Percentiles rank a stretch among this genome's conserved stretches.
Evolutionary conservation across 106 monocot species (phyloP).

Genomic region (Agapanthus africanus): DNA sequence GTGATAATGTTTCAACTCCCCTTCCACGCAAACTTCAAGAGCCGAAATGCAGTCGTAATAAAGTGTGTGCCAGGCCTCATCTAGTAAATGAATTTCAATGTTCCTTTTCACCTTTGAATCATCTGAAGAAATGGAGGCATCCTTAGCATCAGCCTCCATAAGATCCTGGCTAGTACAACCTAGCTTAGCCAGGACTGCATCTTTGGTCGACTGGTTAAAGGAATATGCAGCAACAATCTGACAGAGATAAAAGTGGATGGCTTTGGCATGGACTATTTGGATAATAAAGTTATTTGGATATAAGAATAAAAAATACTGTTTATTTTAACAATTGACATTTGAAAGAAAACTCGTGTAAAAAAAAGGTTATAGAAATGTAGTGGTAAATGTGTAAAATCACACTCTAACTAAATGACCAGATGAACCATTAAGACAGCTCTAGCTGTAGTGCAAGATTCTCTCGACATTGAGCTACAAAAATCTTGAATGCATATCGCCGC

Average conservation of each 20-base stretch:
- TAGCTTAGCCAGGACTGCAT: conserved; percentile 40
- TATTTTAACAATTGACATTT: neutral
- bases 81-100: conserved; percentile 39
- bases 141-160: conserved; percentile 19
- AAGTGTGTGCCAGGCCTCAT: conserved; percentile 74
- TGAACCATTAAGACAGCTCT: too few species aligned
- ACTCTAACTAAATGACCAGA: too few species aligned
- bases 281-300: neutral
- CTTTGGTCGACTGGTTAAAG: conserved; percentile 55
- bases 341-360: neutral
- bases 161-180: conserved; percentile 38
- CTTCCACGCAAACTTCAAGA: conserved; percentile 74
- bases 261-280: neutral
- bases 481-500: neutral
- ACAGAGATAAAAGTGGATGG: conserved; percentile 4
- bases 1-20: conserved; percentile 96
- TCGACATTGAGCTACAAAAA: too few species aligned
- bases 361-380: too few species aligned
- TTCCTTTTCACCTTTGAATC: conserved; percentile 16
- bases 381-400: too few species aligned
- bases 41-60: conserved; percentile 80
- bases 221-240: conserved; percentile 69
- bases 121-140: conserved; percentile 24
- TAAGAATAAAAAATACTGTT: neutral
- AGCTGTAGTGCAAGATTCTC: too few species aligned